These are phyloP conservation scores for Suillus subalutaceus DNA, from an alignment of 768 basidiomycete genomes.

Conservation along the genomic window DNA sequence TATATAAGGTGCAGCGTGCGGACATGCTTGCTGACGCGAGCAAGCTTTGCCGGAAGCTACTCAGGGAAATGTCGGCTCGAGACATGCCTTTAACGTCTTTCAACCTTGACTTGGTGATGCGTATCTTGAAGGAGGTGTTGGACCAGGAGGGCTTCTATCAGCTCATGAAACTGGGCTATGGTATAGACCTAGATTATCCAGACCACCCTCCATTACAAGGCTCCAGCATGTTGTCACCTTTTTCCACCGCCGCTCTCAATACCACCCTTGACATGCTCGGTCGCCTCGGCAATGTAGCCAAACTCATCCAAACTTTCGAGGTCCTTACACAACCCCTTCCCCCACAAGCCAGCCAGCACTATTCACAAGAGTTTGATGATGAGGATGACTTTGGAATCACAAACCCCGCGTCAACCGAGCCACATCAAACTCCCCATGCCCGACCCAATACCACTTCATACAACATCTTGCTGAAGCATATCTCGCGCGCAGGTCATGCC, in stretches of 20 bases:
- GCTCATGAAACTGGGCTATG: conserved; percentile 71
- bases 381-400: conserved; percentile 58
- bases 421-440: conserved; percentile 45
- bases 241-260: conserved; percentile 71
- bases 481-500: conserved; percentile 50
- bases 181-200: conserved; percentile 74
- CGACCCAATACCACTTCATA: conserved; percentile 70
- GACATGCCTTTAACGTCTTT: conserved; percentile 54
- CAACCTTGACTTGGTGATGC: conserved; percentile 67
- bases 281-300: conserved; percentile 57
- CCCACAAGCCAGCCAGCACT: conserved; percentile 43
- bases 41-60: conserved; percentile 49
- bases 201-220: conserved; percentile 55
- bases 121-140: conserved; percentile 65
- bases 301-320: conserved; percentile 76
- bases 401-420: conserved; percentile 40
- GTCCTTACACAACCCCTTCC: conserved; percentile 76
- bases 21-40: conserved; percentile 45
- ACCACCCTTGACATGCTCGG: conserved; percentile 75
- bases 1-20: conserved; percentile 39
- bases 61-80: conserved; percentile 58
- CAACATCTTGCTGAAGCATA: conserved; percentile 59
- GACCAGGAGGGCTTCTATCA: conserved; percentile 58
- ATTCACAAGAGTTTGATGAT: conserved; percentile 63
- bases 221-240: conserved; percentile 40